These are phyloP conservation scores for Aspergillus brasiliensis DNA, from an alignment of 2,329 filamentous ascomycete species.

Conservation along the genomic window DNA sequence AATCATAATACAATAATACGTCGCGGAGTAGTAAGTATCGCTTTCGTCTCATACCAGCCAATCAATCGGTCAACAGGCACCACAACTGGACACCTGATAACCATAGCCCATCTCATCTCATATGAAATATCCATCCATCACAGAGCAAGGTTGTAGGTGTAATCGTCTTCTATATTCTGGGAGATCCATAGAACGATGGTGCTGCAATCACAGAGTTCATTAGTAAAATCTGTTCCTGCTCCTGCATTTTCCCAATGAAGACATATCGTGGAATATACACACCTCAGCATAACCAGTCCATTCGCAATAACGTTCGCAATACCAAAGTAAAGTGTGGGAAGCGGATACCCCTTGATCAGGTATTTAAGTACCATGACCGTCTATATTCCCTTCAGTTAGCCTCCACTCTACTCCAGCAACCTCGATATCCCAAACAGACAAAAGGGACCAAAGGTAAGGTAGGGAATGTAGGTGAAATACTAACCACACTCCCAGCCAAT, in stretches of 20 bases:
- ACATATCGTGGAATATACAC: constrained; percentile 29
- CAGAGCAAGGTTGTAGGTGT: constrained; percentile 69
- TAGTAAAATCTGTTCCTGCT: neutral
- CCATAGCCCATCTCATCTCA: neutral
- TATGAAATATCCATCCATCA: constrained; percentile 32
- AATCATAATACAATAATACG: constrained; percentile 4
- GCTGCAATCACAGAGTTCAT: constrained; percentile 44
- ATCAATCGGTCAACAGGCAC: neutral
- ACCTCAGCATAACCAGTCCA: constrained; percentile 68
- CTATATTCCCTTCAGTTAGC: constrained; percentile 29
- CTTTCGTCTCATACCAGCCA: neutral
- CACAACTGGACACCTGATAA: neutral
- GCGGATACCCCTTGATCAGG: constrained; percentile 60
- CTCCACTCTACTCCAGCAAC: neutral
- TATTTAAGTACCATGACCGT: constrained; percentile 71
- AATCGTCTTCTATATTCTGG: constrained; percentile 74
- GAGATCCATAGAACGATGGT: constrained; percentile 68
- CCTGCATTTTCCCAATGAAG: neutral
- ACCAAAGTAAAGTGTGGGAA: constrained; percentile 67
- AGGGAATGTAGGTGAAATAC: constrained; percentile 26
- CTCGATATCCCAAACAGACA: neutral
- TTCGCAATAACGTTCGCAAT: constrained; percentile 68
- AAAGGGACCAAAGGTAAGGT: neutral
- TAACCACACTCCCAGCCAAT: constrained; percentile 64
- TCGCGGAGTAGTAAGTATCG: neutral